Evolutionary conservation across 2,329 filamentous ascomycete genomes (phyloP), one percentile per base, ranked within the genome.

Genomic region (Sclerotinia nivalis): DNA sequence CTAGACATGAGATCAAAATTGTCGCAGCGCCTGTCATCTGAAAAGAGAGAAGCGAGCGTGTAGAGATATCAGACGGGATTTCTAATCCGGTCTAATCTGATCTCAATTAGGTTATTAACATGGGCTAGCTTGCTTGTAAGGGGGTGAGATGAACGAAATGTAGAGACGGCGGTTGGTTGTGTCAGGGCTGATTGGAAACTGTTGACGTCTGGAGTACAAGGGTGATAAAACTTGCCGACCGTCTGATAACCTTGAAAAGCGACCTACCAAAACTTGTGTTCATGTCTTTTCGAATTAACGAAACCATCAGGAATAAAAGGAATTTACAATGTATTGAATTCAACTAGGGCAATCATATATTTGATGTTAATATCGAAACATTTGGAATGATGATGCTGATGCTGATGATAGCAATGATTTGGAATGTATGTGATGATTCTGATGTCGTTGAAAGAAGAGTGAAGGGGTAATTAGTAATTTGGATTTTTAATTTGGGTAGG

Each of bases 11-110:
- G 73, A 73, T 73, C 55, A 34, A 52, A 74, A 70, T 31, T 74
- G 75, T 76, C 74, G 74, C 75, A 76, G 71, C 69, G 69, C 25
- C 67, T 73, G 72, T 70, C 73, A 73, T 74, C 74, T 73, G 72
- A 76, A 74, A 71, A 71, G 4, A 69, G 73, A 43, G 64, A 70
- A 71, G 72, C 71, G 71, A 70, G 45, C 25, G 15, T 52, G 28
- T 18, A n/a, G 15, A 55, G 13, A 59, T 65, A 72, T 73, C 72
- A 70, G 71, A 72, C 62, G 56, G 70, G 59, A 31, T 65, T n/a
- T 66, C 52, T 71, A 69, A 72, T 74, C 69, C 70, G 71, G 71
- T 70, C 69, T 72, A 8, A 50, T 45, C 25, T 28, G 49, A 49
- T 31, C 52, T 65, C 54, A 31, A 64, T 49, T n/a, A 18, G 45